These are phyloP conservation scores for Tuber microsphaerosporum DNA, from an alignment of 495 filamentous ascomycete genomes.

Conservation along the genomic window DNA sequence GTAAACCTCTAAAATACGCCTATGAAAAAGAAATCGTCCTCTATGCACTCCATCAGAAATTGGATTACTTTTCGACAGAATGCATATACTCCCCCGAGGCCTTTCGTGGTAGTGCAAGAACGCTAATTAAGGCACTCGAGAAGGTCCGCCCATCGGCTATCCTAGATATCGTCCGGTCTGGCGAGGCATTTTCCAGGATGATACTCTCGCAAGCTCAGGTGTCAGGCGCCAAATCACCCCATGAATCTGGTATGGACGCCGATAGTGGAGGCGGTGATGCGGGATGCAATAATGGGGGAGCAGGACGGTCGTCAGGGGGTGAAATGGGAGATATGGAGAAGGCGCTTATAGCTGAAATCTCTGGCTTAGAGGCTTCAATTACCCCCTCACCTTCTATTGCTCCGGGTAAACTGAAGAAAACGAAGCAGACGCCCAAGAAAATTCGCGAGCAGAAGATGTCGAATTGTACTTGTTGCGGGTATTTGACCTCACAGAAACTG, in stretches of 20 bases:
- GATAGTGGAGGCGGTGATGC: slow-evolving; percentile 57
- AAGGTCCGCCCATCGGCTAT: slow-evolving; percentile 88
- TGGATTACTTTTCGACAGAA: slow-evolving; percentile 97
- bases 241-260: slow-evolving; percentile 15
- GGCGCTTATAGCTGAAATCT: slow-evolving; percentile 62
- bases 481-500: slow-evolving; percentile 88
- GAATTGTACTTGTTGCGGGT: slow-evolving; percentile 80
- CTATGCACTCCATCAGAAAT: slow-evolving; percentile 88
- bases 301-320: slow-evolving; percentile 50
- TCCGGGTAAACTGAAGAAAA: slow-evolving; percentile 34
- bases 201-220: slow-evolving; percentile 52
- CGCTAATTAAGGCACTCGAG: slow-evolving; percentile 90
- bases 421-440: slow-evolving; percentile 18
- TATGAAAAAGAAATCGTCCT: slow-evolving; percentile 99
- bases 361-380: slow-evolving; percentile 65
- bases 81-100: slow-evolving; percentile 98
- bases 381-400: slow-evolving; percentile 43
- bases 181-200: slow-evolving; percentile 88
- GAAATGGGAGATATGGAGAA: slow-evolving; percentile 94
- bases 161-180: slow-evolving; percentile 85
- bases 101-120: slow-evolving; percentile 87
- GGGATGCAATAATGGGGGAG: slow-evolving; percentile 70
- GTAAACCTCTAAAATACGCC: slow-evolving; percentile 94
- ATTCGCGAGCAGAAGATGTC: slow-evolving; percentile 61
- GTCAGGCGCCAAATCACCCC: slow-evolving; percentile 1